Evolutionary conservation across 148 eudicot genomes (phyloP), one percentile per base, ranked within the genome.

Genomic region (Silene uniflora): DNA sequence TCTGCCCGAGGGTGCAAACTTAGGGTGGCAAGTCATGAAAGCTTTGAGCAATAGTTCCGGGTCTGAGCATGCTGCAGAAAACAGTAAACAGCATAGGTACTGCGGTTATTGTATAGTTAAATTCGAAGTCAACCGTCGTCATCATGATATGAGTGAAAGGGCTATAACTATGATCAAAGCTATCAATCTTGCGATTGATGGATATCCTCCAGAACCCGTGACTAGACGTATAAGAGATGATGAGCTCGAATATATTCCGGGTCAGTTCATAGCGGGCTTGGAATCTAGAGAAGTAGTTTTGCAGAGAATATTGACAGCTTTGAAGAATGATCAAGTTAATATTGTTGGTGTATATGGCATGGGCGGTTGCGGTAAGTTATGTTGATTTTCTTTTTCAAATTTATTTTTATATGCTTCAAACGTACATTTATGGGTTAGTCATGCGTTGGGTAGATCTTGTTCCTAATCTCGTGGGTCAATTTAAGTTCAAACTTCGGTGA

Each of bases 301-400:
- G 4, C 35, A 32, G 35, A 32, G 35, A 32, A 32, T 32, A 32
- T 32, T 32, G 35, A 32, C 4, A 32, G 35, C 62, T 17, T 32
- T 73, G n/a, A 73, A n/a, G 10, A 21, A 39, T 76, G 66, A 67
- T 32, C 32, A 56, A 55, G 78, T 76, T 35, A 32, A 67, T 2
- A 7, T 47, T 47, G 13, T 47, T 4, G 54, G 54, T 7, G 54
- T 47, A 9, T 47, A 47, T 47, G 54, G 54, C 73, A 67, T 76
- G 73, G 78, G 73, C 14, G 72, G 65, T 13, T 18, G 60, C 18
- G 77, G 77, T 75, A 65, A 7, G 19, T 49, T 14, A 47, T 21
- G 2, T 47, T 47, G 0, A 7, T 12, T 47, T 47, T 47, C 54
- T 12, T 47, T 47, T 32, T 32, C 3, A 32, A 32, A 32, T 32